Conservation (phyloP, 805 yeast species). For the Dipodascopsis uninucleata region DNA sequence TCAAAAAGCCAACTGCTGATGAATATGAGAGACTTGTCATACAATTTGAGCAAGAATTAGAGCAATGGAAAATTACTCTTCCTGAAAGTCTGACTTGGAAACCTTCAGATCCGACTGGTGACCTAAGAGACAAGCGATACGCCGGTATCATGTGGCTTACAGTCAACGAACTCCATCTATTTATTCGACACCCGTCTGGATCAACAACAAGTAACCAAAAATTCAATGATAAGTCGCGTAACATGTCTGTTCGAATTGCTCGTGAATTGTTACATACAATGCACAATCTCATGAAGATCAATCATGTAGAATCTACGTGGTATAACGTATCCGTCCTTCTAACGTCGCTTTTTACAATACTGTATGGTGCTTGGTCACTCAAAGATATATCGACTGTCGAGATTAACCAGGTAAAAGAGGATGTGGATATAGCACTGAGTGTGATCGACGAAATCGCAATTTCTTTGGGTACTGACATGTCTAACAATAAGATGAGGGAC, state of each 20-base stretch:
- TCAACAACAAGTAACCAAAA: slow-evolving; percentile 14
- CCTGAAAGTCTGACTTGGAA: slow-evolving; percentile 18
- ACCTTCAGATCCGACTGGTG: slow-evolving; percentile 14
- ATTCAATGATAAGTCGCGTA: slow-evolving; percentile 10
- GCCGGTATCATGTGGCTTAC: slow-evolving; percentile 25
- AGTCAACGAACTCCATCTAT: slow-evolving; percentile 15
- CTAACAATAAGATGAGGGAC: slow-evolving; percentile 14
- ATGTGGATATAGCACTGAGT: slow-evolving; percentile 10
- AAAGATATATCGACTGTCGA: slow-evolving; percentile 11
- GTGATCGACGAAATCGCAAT: slow-evolving; percentile 16
- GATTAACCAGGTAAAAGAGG: slow-evolving; percentile 15
- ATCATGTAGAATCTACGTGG: slow-evolving; percentile 23
- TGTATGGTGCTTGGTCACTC: slow-evolving; percentile 24
- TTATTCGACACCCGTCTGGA: slow-evolving; percentile 25
- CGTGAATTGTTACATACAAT: slow-evolving; percentile 19
- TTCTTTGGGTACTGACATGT: slow-evolving; percentile 10
- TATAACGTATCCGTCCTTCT: slow-evolving; percentile 13
- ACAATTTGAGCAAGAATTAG: slow-evolving; percentile 15
- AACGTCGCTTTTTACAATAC: slow-evolving; percentile 18
- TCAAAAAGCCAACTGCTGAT: slow-evolving; percentile 14
- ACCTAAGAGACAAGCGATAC: slow-evolving; percentile 15
- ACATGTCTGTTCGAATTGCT: slow-evolving; percentile 13
- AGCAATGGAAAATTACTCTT: slow-evolving; percentile 6
- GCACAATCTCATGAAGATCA: slow-evolving; percentile 17
- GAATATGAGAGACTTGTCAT: slow-evolving; percentile 20